Evolutionary conservation across 805 yeast species (phyloP), one percentile per base, ranked within the genome.

Genomic region (Wickerhamiella spandovensis): DNA sequence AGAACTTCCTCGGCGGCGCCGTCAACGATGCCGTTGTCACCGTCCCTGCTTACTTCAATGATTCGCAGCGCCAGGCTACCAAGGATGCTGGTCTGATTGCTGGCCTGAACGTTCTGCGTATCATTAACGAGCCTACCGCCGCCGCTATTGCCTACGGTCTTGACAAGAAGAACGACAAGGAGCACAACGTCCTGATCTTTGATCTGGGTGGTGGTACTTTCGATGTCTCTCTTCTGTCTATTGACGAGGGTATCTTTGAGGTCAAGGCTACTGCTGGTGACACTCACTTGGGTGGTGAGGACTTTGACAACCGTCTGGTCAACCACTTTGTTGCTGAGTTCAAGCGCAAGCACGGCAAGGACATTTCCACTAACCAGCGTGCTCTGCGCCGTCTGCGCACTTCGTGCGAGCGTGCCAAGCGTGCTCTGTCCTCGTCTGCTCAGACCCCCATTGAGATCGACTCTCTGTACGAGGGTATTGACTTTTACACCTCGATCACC

Each of bases 61-160:
- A 88, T 71, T 87, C 97, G 51, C 97, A 89, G 74, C 85, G 96
- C 76, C 96, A 89, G 74, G 97, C 96, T 54, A 88, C 97, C 64
- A 89, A 88, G 77, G 96, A 88, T 70, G 95, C 97, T 54, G 97
- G 96, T 77, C 74, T 83, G 60, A 89, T 88, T 77, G 94, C 96
- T 53, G 97, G 97, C 65, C 77, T 88, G 68, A 88, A 88, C 71
- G 96, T 88, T 55, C 77, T 85, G 70, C 82, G 97, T 75, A 88
- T 88, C 69, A 88, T 89, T 64, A 88, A 88, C 73, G 97, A 88
- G 76, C 96, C 97, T 62, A 87, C 97, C 61, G 97, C 97, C 58
- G 97, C 97, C 66, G 97, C 97, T 63, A 87, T 89, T 75, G 97
- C 97, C 69, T 89, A 89, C 80, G 97, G 97, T 79, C 79, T 89